Evolutionary conservation across 768 basidiomycete species (phyloP).

Genomic region (Pleurotus salmoneostramineus): DNA sequence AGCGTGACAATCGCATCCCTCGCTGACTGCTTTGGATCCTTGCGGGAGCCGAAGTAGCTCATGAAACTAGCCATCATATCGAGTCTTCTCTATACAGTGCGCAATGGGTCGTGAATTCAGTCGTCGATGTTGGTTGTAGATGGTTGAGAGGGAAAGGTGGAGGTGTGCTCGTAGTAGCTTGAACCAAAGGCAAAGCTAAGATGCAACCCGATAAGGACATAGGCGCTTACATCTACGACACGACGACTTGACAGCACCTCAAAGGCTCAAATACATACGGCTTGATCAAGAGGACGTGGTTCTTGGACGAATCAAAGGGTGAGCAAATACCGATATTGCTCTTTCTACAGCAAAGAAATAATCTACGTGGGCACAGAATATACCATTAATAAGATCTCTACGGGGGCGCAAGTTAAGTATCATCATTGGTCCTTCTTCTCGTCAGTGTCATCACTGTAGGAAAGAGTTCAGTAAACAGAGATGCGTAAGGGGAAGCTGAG

Average conservation of each 20-base stretch:
- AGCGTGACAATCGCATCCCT: conserved; percentile 91
- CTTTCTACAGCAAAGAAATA: neutral
- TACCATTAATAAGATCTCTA: neutral
- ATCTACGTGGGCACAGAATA: neutral
- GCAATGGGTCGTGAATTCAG: too few species aligned
- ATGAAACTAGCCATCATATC: conserved; percentile 73
- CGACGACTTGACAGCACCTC: too few species aligned
- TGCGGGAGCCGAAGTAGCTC: conserved; percentile 84
- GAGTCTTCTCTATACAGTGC: neutral
- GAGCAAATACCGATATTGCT: neutral
- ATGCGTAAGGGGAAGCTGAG: neutral
- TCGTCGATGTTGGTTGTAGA: too few species aligned
- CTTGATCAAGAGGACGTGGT: too few species aligned
- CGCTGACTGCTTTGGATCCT: conserved; percentile 80
- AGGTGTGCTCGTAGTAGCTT: neutral
- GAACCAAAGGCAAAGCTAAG: neutral
- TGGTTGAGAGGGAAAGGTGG: neutral
- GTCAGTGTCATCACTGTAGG: neutral
- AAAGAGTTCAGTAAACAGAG: neutral
- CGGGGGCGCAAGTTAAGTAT: neutral
- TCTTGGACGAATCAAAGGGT: too few species aligned
- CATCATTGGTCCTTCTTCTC: conserved; percentile 3
- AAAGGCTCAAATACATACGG: too few species aligned
- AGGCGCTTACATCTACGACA: neutral
- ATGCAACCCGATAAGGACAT: conserved; percentile 4